Base-by-base conservation (phyloP, 805 yeast species). In the Saccharomycodes ludwigii region DNA sequence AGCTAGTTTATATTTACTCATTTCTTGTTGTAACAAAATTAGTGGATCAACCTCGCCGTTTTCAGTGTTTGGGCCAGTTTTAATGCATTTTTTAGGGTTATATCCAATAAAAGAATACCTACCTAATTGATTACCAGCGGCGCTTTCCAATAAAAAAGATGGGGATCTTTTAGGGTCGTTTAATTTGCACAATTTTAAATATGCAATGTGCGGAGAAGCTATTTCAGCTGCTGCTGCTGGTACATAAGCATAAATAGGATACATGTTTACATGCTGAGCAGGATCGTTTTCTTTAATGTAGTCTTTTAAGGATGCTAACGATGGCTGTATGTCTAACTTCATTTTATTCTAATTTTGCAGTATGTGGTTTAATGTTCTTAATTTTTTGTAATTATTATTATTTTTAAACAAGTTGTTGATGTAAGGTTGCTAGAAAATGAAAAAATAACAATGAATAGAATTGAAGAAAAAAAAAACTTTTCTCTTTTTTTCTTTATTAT, bases 51-150 rank as follows among this genome's bases (percentile, higher is more conserved):
- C 72, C 42, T 79, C 80, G 2, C 48, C 41, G 1, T 42, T 49
- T 31, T 51, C 54, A 5, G 45, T 42, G 18, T 44, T 48, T 14
- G 65, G 61, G 3, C 96, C 96, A 2, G 97, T 86, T 38, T 66
- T 71, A 44, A 91, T 78, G 33, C 78, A 65, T 46, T 85, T 81
- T 38, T 77, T 71, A 11, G 98, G 98, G 17, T 71, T 70, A 28
- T 76, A 65, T 3, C 98, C 99, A 50, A 91, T 74, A 53, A 86
- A 88, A 1, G 96, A 83, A 58, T 77, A 91, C 42, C 98, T 65
- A 40, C 82, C 94, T 19, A 91, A 72, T 28, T 78, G 76, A 50
- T 86, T 95, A 31, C 95, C 95, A 37, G 82, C 82, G 2, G 97
- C 94, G 43, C 88, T 74, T 55, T 91, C 98, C 42, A 91, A 71